Conservation (phyloP, 1,284 basidiomycete genomes). For the Tilletia indica region DNA sequence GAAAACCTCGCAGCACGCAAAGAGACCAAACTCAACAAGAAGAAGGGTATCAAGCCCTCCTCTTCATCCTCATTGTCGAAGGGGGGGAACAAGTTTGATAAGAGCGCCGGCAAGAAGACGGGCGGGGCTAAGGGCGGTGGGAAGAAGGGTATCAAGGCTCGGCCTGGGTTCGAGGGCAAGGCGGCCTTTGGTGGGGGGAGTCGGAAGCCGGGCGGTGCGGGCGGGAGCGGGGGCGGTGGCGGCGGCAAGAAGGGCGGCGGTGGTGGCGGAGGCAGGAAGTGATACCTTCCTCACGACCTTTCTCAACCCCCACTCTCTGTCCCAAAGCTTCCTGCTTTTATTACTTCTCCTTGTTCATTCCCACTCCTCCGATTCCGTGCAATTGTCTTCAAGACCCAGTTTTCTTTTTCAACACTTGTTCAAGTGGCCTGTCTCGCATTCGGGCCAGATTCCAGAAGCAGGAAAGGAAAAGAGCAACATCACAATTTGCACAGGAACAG, state of each 20-base stretch:
- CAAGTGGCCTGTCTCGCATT: no score
- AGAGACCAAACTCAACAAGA: constrained; percentile 35
- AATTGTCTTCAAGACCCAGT: no score
- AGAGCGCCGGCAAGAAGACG: constrained; percentile 26
- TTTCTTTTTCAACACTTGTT: no score
- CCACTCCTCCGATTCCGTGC: no score
- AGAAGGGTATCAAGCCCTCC: constrained; percentile 27
- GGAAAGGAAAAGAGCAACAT: no score
- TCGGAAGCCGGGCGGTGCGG: neutral
- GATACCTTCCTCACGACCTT: no score
- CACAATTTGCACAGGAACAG: no score
- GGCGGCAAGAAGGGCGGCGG: neutral
- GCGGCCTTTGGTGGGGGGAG: constrained; percentile 21
- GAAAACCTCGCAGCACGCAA: constrained; percentile 48
- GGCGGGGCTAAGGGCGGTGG: constrained; percentile 29
- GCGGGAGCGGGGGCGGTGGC: neutral
- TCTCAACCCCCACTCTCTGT: no score
- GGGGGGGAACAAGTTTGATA: constrained; percentile 14
- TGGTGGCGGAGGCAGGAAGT: no score
- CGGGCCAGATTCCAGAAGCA: no score
- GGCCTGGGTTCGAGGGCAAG: constrained; percentile 47
- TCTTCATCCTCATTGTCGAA: constrained; percentile 28
- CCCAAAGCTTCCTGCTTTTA: no score
- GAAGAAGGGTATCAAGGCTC: constrained; percentile 32
- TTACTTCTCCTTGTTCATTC: no score